These are phyloP conservation scores for Ogataea pilisensis DNA, from an alignment of 805 yeast species.

Conservation along the genomic window DNA sequence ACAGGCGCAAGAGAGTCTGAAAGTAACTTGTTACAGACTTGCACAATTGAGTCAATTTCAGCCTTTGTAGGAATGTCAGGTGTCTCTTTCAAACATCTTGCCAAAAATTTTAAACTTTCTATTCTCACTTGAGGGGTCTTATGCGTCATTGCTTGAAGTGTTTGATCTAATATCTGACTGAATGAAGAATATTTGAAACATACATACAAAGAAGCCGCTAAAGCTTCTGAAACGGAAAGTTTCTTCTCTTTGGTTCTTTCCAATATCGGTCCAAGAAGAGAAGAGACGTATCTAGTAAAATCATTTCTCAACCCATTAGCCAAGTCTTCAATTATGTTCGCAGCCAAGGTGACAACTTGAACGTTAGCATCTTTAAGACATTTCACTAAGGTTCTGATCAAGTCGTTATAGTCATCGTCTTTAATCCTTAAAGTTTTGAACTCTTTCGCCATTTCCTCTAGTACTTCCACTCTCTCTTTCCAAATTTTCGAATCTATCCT, in stretches of 20 bases:
- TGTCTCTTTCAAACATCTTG: conserved; percentile 56
- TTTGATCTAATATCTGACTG: conserved; percentile 54
- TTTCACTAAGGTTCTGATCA: conserved; percentile 62
- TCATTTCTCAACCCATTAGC: conserved; percentile 60
- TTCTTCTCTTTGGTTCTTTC: conserved; percentile 90
- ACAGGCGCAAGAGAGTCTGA: conserved; percentile 83
- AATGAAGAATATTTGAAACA: conserved; percentile 50
- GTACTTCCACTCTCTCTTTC: conserved; percentile 87
- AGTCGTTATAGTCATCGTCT: conserved; percentile 58
- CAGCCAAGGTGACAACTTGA: conserved; percentile 77
- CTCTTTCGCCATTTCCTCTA: conserved; percentile 57
- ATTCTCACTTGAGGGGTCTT: conserved; percentile 81
- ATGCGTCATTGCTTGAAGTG: conserved; percentile 57
- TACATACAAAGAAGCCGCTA: conserved; percentile 62
- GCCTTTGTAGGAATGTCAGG: conserved; percentile 41
- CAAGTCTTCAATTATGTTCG: conserved; percentile 56
- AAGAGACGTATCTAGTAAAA: conserved; percentile 50
- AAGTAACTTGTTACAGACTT: conserved; percentile 55
- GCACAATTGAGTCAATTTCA: conserved; percentile 58
- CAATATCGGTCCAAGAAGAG: conserved; percentile 57
- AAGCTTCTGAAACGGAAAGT: conserved; percentile 66
- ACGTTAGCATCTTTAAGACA: conserved; percentile 85
- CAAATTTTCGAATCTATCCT: conserved; percentile 65
- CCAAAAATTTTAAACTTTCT: conserved; percentile 62
- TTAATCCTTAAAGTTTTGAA: conserved; percentile 50